Evolutionary conservation across 1,284 basidiomycete genomes (phyloP), one percentile per base, ranked within the genome.

Genomic region (Ganoderma sp.): DNA sequence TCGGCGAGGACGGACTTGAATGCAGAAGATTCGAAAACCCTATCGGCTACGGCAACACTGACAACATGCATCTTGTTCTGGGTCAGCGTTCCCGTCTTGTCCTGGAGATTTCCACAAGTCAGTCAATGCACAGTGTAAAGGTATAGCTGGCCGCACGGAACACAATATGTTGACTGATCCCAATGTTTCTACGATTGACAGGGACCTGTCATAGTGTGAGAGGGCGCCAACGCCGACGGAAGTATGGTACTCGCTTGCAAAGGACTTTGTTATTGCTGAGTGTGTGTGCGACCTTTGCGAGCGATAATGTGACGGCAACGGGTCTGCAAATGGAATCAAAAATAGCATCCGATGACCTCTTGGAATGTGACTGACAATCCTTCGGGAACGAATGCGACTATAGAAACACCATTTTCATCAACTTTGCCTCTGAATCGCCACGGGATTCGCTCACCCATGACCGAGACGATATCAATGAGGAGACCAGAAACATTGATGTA

Each of bases 381-480:
- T 70, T 84, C 84, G 2, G 86, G 86, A 70, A 88, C 84, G 73
- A 87, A 87, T n/a, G 88, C 84, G 37, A 90, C 88, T 75, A 37
- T n/a, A 12, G 12, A 22, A 37, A 19, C 3, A 43, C n/a, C 9
- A 34, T n/a, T 10, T 42, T 22, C 3, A 34, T 34, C 9, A 34
- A n/a, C 37, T n/a, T 41, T 5, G 22, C n/a, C 12, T 25, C 15
- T 12, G 2, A 60, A 34, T 22, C 8, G 10, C 25, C 39, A 2
- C 22, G 37, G 12, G 28, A 4, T 25, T 10, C 12, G 19, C 66
- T 59, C 45, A 75, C 76, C 75, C 73, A 82, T 80, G 52, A 90
- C 85, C 7, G 86, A 86, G n/a, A 88, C 87, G 32, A 88, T 78
- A 69, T 89, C 84, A 73, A 90, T 84, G 57, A 88, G 80, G n/a